A percentile compares a stretch with the other conserved stretches of the same genome.
Conservation (phyloP, 805 yeast genomes). For the Jamesozyma jinghongensis region DNA sequence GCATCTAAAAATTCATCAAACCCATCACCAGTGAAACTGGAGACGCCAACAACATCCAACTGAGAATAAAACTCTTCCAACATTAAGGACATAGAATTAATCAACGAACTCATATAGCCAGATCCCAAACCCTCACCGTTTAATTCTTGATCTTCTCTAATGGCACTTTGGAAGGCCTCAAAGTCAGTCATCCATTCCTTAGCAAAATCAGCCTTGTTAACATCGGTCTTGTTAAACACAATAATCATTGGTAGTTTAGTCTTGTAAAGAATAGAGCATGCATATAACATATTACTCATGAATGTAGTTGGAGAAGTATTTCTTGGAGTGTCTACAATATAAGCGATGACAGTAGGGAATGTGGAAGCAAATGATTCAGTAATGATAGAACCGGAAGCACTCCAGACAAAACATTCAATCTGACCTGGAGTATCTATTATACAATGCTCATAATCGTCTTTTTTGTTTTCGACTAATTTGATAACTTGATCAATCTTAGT, state of each 20-base stretch:
- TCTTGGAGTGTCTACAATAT: conserved; percentile 94
- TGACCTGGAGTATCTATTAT: conserved; percentile 98
- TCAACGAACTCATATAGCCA: conserved; percentile 89
- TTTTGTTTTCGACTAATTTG: conserved; percentile 69
- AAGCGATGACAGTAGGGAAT: conserved; percentile 92
- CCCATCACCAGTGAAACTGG: conserved; percentile 89
- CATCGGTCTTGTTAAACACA: conserved; percentile 93
- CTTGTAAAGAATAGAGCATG: conserved; percentile 92
- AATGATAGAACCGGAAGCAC: conserved; percentile 92
- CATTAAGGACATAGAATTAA: conserved; percentile 93
- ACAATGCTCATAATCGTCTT: conserved; percentile 49
- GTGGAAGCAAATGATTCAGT: conserved; percentile 95
- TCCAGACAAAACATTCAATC: conserved; percentile 97
- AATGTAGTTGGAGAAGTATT: conserved; percentile 91
- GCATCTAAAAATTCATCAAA: conserved; percentile 83
- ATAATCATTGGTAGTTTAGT: conserved; percentile 94
- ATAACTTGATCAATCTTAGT: conserved; percentile 96
- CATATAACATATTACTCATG: conserved; percentile 96
- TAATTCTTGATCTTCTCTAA: conserved; percentile 56
- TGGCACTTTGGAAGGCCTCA: conserved; percentile 77
- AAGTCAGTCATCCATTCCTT: conserved; percentile 97
- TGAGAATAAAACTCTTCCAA: conserved; percentile 92
- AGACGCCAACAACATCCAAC: conserved; percentile 84
- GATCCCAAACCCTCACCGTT: conserved; percentile 49
- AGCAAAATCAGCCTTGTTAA: conserved; percentile 74